Conservation (phyloP, 2,329 filamentous ascomycete genomes). For the Tolypocladium paradoxum region DNA sequence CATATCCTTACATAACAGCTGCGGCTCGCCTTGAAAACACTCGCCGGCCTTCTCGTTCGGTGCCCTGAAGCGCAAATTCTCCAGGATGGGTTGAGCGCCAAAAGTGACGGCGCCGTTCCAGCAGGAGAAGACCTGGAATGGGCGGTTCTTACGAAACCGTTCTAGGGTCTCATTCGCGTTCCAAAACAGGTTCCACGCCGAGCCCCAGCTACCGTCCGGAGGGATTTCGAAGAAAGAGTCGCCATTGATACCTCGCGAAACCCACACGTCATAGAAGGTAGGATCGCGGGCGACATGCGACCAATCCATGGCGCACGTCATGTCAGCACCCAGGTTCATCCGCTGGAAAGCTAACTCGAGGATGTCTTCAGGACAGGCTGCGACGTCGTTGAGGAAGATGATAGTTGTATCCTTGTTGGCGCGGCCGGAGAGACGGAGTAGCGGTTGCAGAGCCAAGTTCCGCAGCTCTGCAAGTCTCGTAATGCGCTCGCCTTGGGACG, state of each 20-base stretch:
- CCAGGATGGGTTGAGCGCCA: slow-evolving; percentile 34
- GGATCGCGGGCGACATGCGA: slow-evolving; percentile 30
- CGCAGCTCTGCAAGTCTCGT: slow-evolving; percentile 36
- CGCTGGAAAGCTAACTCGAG: slow-evolving; percentile 44
- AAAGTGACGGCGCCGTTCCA: slow-evolving; percentile 48
- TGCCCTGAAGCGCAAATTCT: slow-evolving; percentile 33
- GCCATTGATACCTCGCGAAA: slow-evolving; percentile 39
- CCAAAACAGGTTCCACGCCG: slow-evolving; percentile 41
- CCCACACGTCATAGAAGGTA: slow-evolving; percentile 48
- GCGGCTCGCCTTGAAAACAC: slow-evolving; percentile 44
- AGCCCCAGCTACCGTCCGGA: slow-evolving; percentile 35
- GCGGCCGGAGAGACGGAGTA: slow-evolving; percentile 20
- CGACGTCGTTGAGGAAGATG: slow-evolving; percentile 46
- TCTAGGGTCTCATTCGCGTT: slow-evolving; percentile 25
- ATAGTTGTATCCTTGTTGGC: slow-evolving; percentile 27
- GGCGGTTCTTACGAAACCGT: slow-evolving; percentile 23
- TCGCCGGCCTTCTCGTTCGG: slow-evolving; percentile 22
- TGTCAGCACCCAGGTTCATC: slow-evolving; percentile 33
- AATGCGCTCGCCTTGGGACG: slow-evolving; percentile 33
- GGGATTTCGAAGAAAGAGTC: slow-evolving; percentile 46
- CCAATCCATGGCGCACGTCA: slow-evolving; percentile 52
- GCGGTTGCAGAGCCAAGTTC: slow-evolving; percentile 39
- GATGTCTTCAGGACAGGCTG: slow-evolving; percentile 42
- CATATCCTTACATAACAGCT: slow-evolving; percentile 46
- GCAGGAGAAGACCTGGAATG: slow-evolving; percentile 50